These are phyloP conservation scores for Nicotiana otophora DNA, from an alignment of 257 asterid genomes.

Conservation along the genomic window DNA sequence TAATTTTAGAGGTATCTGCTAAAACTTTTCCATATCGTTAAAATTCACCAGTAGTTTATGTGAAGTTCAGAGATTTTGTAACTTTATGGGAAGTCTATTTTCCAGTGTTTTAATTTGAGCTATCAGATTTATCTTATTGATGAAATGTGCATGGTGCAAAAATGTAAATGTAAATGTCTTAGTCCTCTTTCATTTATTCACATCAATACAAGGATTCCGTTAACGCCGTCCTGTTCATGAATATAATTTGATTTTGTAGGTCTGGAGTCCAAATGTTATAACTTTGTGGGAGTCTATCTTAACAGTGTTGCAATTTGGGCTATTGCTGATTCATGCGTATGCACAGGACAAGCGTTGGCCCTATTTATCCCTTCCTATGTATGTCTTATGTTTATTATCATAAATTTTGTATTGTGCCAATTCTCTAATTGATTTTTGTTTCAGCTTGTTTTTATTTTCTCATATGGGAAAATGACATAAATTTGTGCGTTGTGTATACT, in stretches of 20 bases:
- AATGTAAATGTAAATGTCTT: background rate
- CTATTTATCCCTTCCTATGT: slow-evolving; percentile 84
- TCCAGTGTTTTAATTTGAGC: slow-evolving; percentile 74
- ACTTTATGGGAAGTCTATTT: slow-evolving; percentile 74
- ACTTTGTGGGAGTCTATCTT: slow-evolving; percentile 83
- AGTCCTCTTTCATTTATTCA: background rate
- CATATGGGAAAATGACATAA: background rate
- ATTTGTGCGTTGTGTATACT: background rate
- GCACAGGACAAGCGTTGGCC: slow-evolving; percentile 97
- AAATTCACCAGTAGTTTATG: no score
- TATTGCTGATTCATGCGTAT: slow-evolving; percentile 81
- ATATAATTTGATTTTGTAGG: slow-evolving; percentile 35
- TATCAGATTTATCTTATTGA: slow-evolving; percentile 16
- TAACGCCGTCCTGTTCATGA: background rate
- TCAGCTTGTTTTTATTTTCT: background rate
- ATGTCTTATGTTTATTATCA: slow-evolving; percentile 32
- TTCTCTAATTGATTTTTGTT: background rate
- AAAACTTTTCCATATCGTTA: background rate
- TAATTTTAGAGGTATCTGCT: slow-evolving; percentile 63
- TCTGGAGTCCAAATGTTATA: slow-evolving; percentile 80
- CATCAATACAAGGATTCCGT: background rate
- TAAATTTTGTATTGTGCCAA: background rate
- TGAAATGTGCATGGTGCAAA: background rate
- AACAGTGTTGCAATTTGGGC: slow-evolving; percentile 84
- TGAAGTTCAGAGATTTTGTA: slow-evolving; percentile 67